A percentile compares a stretch with the other conserved stretches of the same genome.
Evolutionary conservation across 2,329 filamentous ascomycete genomes (phyloP).

Genomic region (Hypomyces rosellus): DNA sequence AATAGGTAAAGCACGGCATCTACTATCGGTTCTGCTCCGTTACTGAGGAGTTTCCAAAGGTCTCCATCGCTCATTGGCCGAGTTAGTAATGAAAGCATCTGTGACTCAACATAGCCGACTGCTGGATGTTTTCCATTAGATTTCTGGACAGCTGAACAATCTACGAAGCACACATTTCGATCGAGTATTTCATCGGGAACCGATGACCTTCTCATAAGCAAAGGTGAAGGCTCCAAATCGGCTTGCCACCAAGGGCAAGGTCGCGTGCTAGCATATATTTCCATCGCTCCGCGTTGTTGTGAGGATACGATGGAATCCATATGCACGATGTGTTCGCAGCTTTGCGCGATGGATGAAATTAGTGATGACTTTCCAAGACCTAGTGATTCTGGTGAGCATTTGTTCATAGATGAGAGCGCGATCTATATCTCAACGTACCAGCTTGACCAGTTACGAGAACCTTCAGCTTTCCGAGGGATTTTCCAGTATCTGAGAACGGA

Average conservation of each 20-base stretch:
- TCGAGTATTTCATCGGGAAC: slow-evolving; percentile 70
- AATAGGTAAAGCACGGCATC: slow-evolving; percentile 83
- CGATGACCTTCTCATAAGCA: slow-evolving; percentile 54
- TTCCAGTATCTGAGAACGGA: slow-evolving; percentile 84
- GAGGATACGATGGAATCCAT: slow-evolving; percentile 59
- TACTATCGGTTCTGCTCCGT: slow-evolving; percentile 75
- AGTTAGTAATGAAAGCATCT: slow-evolving; percentile 23
- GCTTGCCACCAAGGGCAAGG: slow-evolving; percentile 89
- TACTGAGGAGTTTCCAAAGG: slow-evolving; percentile 69
- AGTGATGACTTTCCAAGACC: slow-evolving; percentile 85
- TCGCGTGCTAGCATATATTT: slow-evolving; percentile 73
- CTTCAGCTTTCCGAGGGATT: slow-evolving; percentile 77
- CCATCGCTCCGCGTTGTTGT: slow-evolving; percentile 39
- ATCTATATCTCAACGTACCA: slow-evolving; percentile 43
- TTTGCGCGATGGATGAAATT: slow-evolving; percentile 80
- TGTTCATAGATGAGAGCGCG: neutral
- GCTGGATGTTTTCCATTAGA: slow-evolving; percentile 42
- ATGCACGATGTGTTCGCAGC: slow-evolving; percentile 88
- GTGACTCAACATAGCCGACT: slow-evolving; percentile 63
- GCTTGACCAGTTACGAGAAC: slow-evolving; percentile 76
- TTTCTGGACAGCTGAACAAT: slow-evolving; percentile 61
- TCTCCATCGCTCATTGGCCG: slow-evolving; percentile 65
- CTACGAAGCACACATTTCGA: slow-evolving; percentile 88
- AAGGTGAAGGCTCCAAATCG: slow-evolving; percentile 57
- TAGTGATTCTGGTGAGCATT: slow-evolving; percentile 27